phyloP scores from a whole-genome alignment of 257 asterid species.

The Leptodermis oblonga region DNA sequence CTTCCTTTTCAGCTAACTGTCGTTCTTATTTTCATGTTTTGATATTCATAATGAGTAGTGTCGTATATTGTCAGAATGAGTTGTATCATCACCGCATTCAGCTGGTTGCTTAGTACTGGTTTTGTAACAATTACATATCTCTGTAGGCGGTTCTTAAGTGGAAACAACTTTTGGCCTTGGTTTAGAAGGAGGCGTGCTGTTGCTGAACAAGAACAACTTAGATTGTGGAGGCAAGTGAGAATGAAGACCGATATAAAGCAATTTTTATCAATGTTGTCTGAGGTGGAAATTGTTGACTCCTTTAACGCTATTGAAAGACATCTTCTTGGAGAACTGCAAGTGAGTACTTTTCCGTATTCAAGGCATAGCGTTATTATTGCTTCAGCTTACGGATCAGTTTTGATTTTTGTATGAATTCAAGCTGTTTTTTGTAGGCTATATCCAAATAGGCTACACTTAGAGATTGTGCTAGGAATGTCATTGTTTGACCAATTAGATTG shows the following conservation, averaged over 20 bases:
- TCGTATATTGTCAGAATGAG: neutral
- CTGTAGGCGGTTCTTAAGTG: slow-evolving; percentile 83
- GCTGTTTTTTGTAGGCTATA: neutral
- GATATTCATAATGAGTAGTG: neutral
- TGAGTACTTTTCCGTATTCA: slow-evolving; percentile 29
- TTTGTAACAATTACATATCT: slow-evolving; percentile 23
- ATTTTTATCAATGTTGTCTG: slow-evolving; percentile 62
- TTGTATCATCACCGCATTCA: neutral
- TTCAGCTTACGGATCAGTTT: neutral
- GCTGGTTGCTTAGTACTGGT: slow-evolving; percentile 9
- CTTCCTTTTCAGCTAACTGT: slow-evolving; percentile 14
- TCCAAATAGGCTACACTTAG: neutral
- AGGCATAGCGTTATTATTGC: neutral
- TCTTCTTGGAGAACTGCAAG: slow-evolving; percentile 83
- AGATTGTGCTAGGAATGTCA: neutral
- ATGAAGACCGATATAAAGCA: slow-evolving; percentile 61
- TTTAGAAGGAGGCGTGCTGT: slow-evolving; percentile 87
- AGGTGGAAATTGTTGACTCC: slow-evolving; percentile 79
- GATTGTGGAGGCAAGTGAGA: slow-evolving; percentile 90
- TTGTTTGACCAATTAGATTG: neutral
- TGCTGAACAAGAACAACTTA: slow-evolving; percentile 89
- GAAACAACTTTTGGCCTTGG: slow-evolving; percentile 90
- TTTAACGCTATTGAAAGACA: slow-evolving; percentile 82
- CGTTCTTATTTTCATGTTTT: neutral
- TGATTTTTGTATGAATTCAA: neutral